Evolutionary conservation across 108 stramenopile species (phyloP), one percentile per base, ranked within the genome.

Genomic region (Pseudonitzschia multiseries): DNA sequence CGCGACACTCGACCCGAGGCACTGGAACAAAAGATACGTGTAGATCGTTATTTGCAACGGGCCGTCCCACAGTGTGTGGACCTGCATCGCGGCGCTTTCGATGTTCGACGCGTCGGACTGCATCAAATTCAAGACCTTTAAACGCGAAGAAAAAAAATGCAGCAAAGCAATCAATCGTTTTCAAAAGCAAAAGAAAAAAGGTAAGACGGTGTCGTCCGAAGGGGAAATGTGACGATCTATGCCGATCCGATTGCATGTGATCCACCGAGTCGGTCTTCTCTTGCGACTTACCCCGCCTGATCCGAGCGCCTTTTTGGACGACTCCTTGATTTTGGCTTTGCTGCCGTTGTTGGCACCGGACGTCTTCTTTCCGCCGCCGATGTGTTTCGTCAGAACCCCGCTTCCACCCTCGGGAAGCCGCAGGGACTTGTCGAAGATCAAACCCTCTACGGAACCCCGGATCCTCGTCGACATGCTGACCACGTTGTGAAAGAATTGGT

Each of bases 31-130:
- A 17, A 93, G 56, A 8, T 69, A 63, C 20, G 84, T 81, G 70
- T 93, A 90, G 17, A 95, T 84, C 8, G 80, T 63, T 53, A 75
- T 69, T 69, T 81, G 93, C 36, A 94, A 70, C 5, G 81, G 77
- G 20, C 88, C 93, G 77, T 97, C 96, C 96, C 96, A 95, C 8
- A 85, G 53, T 0, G 93, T 93, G 69, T 97, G 96, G 5, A 97
- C 50, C 68, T 89, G 91, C 77, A 89, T 72, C 10, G 87, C 83
- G 8, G 88, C 76, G 67, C 57, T 72, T 76, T 97, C 96, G 57
- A 97, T 81, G 29, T 81, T 81, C 1, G 89, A 74, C 12, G 91
- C 82, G 80, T 97, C 96, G 20, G 90, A 74, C 66, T 96, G 95
- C 88, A 97, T 92, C 56, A 95, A 69, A 76, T 95, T 96, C 60